These are phyloP conservation scores for Vairimorpha necatrix DNA, from an alignment of 371 early-diverging fungal species.

Conservation along the genomic window DNA sequence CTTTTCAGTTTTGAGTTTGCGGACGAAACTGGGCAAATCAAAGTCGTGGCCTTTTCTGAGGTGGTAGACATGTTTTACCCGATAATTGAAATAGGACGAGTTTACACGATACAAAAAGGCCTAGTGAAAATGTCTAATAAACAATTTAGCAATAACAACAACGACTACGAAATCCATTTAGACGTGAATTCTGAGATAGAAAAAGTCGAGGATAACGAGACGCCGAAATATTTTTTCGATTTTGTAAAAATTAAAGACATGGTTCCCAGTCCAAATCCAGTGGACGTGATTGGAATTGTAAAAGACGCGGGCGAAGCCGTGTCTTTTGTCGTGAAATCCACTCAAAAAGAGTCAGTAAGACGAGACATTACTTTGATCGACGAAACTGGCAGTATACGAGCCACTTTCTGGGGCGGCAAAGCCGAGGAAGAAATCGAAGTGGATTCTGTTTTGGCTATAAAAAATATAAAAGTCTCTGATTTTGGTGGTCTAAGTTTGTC, in stretches of 20 bases:
- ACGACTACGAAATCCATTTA: conserved; percentile 61
- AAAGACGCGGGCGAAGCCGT: conserved; percentile 42
- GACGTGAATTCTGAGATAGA: conserved; percentile 54
- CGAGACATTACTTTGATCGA: conserved; percentile 57
- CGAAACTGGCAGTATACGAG: conserved; percentile 44
- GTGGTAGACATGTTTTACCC: conserved; percentile 57
- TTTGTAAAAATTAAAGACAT: conserved; percentile 51
- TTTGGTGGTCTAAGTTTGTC: conserved; percentile 55
- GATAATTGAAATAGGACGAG: conserved; percentile 50
- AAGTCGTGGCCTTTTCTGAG: conserved; percentile 59
- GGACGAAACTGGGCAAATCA: conserved; percentile 54
- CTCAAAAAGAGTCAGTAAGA: conserved; percentile 46
- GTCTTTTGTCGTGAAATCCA: conserved; percentile 44
- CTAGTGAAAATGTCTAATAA: conserved; percentile 62
- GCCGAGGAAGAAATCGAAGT: conserved; percentile 48
- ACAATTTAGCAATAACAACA: conserved; percentile 42
- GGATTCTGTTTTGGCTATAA: conserved; percentile 46
- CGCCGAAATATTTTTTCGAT: conserved; percentile 43
- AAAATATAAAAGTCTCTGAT: conserved; percentile 44
- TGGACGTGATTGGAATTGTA: conserved; percentile 56
- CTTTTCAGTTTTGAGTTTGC: conserved; percentile 55
- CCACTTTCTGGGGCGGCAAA: conserved; percentile 61
- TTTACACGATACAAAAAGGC: conserved; percentile 56
- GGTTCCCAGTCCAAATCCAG: not conserved
- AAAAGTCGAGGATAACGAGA: conserved; percentile 18